Percentiles rank a stretch among this genome's conserved stretches.
These are phyloP conservation scores for Candida dajiaensis DNA, from an alignment of 805 yeast species.

Conservation along the genomic window DNA sequence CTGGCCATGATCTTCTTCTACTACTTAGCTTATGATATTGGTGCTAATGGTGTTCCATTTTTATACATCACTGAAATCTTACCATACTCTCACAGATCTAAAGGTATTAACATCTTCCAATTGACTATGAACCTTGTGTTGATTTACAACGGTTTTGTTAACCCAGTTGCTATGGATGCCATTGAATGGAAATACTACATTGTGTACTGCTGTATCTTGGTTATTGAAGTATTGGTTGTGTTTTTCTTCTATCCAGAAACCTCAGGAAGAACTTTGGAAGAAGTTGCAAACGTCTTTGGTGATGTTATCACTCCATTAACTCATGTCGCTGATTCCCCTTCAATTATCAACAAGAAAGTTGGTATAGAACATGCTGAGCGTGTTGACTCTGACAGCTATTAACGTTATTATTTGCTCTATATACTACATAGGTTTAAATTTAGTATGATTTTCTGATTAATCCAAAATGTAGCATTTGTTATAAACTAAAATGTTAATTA, in stretches of 20 bases:
- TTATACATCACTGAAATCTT: constrained; percentile 38
- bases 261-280: constrained; percentile 33
- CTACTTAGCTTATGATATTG: constrained; percentile 34
- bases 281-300: constrained; percentile 30
- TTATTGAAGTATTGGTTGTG: constrained; percentile 25
- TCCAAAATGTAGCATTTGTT: too few relatives aligned
- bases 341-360: constrained; percentile 2
- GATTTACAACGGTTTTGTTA: constrained; percentile 29
- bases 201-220: constrained; percentile 27
- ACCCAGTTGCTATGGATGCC: constrained; percentile 32
- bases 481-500: too few relatives aligned
- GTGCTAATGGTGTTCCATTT: constrained; percentile 39
- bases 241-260: constrained; percentile 31
- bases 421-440: too few relatives aligned
- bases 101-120: constrained; percentile 17
- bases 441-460: neutral
- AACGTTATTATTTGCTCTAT: neutral
- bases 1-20: constrained; percentile 44
- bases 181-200: constrained; percentile 32
- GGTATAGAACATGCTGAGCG: constrained; percentile 9
- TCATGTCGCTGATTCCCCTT: too few relatives aligned
- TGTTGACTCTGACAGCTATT: neutral
- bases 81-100: constrained; percentile 27
- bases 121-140: constrained; percentile 15
- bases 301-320: constrained; percentile 12